Evolutionary conservation across 2,329 filamentous ascomycete genomes (phyloP).

Genomic region (Aspergillus brunneoviolaceus): DNA sequence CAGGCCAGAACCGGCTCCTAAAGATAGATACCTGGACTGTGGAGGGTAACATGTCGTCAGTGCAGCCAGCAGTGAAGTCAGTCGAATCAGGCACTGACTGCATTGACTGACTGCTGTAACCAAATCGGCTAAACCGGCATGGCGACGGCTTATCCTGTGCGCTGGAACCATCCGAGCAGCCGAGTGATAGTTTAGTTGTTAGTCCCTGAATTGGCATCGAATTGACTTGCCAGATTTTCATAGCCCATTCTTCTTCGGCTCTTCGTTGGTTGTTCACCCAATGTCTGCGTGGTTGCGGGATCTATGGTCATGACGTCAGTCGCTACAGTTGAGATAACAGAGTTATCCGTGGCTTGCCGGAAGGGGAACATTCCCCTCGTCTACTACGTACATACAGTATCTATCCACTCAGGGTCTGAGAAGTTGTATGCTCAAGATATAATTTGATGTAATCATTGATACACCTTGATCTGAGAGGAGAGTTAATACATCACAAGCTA

Average conservation of each 20-base stretch:
- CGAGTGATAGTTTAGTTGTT: not conserved
- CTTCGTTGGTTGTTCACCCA: not conserved
- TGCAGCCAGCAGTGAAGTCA: not conserved
- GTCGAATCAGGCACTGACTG: not conserved
- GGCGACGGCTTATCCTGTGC: not conserved
- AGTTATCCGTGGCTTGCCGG: constrained; percentile 8
- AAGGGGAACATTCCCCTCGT: not conserved
- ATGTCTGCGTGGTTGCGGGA: not conserved
- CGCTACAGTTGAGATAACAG: no score
- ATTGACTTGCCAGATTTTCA: not conserved
- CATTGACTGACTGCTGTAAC: not conserved
- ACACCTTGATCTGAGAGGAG: no score
- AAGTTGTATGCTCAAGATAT: no score
- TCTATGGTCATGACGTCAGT: constrained; percentile 11
- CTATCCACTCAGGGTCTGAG: no score
- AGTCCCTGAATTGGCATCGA: not conserved
- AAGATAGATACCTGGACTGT: not conserved
- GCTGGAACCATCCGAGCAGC: not conserved
- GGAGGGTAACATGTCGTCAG: not conserved
- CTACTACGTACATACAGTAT: no score
- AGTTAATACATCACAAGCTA: no score
- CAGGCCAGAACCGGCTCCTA: not conserved
- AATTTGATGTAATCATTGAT: no score
- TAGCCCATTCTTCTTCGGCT: not conserved
- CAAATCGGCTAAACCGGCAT: not conserved